Conservation (phyloP, 2,329 filamentous ascomycete species). For the Lachnum nothofagi region DNA sequence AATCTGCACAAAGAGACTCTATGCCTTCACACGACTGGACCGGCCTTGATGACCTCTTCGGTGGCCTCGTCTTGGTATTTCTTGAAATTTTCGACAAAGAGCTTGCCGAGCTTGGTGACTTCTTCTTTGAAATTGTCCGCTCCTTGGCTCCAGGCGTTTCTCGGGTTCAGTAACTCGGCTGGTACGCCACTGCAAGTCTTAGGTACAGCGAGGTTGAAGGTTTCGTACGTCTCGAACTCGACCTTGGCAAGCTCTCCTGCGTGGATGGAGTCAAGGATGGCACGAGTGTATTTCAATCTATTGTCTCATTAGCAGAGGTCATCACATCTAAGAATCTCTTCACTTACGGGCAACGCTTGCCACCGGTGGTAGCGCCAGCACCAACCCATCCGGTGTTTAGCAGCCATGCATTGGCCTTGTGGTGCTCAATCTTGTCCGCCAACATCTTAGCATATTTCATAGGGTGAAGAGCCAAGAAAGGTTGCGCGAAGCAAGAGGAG, state of each 20-base stretch:
- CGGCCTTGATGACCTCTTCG: constrained; percentile 67
- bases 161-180: constrained; percentile 87
- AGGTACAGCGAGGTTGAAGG: constrained; percentile 96
- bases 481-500: constrained; percentile 98
- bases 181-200: constrained; percentile 86
- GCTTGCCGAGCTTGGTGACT: constrained; percentile 79
- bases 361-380: constrained; percentile 81
- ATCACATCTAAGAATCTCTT: background rate
- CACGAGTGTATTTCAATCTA: constrained; percentile 89
- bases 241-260: constrained; percentile 87
- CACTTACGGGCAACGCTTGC: constrained; percentile 80
- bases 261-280: constrained; percentile 97
- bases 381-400: constrained; percentile 98
- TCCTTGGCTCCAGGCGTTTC: constrained; percentile 83
- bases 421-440: constrained; percentile 91
- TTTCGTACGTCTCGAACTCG: constrained; percentile 90
- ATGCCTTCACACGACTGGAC: constrained; percentile 36
- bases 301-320: constrained; percentile 11
- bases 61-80: constrained; percentile 87
- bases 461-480: constrained; percentile 96
- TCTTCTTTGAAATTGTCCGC: constrained; percentile 77
- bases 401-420: constrained; percentile 96
- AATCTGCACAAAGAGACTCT: background rate
- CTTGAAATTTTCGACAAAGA: constrained; percentile 97
- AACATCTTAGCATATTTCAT: constrained; percentile 99